Percentiles rank a stretch among this genome's conserved stretches.
Conservation (phyloP, 305 asterid species). For the Fraxinus ornus region DNA sequence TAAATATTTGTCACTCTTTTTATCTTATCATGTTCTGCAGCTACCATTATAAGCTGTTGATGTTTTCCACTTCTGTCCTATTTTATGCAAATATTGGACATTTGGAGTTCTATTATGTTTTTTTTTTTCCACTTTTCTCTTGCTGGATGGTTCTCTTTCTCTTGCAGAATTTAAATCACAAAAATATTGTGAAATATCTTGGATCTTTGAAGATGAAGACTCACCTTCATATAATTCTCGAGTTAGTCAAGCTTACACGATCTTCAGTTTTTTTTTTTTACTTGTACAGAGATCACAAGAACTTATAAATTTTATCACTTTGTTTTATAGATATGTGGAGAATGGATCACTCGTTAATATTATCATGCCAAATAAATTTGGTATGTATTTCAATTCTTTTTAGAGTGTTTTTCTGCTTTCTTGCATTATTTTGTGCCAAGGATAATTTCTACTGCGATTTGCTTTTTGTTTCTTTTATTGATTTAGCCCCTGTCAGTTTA, state of each 20-base stretch:
- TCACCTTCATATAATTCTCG: slow-evolving; percentile 88
- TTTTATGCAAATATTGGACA: not conserved
- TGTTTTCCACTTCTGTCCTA: not conserved
- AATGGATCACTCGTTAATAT: slow-evolving; percentile 92
- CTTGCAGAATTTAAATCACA: slow-evolving; percentile 90
- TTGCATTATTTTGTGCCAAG: too few species aligned
- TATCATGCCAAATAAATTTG: slow-evolving; percentile 95
- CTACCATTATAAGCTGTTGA: not conserved
- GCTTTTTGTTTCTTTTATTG: too few species aligned
- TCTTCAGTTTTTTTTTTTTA: not conserved
- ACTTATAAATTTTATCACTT: not conserved
- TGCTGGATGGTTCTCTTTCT: not conserved
- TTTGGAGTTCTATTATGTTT: not conserved
- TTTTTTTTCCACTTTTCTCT: not conserved
- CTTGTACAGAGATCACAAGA: not conserved
- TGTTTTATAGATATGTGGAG: slow-evolving; percentile 76
- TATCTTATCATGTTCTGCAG: not conserved
- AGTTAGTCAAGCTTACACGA: slow-evolving; percentile 39
- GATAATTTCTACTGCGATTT: too few species aligned
- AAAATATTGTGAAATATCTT: slow-evolving; percentile 89
- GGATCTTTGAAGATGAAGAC: slow-evolving; percentile 94
- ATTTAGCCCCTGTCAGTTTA: too few species aligned
- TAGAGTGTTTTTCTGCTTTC: too few species aligned
- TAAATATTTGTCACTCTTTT: not conserved
- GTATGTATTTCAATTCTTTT: too few species aligned